These are phyloP conservation scores for Achlya hypogyna DNA, from an alignment of 352 stramenopile species.

Conservation along the genomic window DNA sequence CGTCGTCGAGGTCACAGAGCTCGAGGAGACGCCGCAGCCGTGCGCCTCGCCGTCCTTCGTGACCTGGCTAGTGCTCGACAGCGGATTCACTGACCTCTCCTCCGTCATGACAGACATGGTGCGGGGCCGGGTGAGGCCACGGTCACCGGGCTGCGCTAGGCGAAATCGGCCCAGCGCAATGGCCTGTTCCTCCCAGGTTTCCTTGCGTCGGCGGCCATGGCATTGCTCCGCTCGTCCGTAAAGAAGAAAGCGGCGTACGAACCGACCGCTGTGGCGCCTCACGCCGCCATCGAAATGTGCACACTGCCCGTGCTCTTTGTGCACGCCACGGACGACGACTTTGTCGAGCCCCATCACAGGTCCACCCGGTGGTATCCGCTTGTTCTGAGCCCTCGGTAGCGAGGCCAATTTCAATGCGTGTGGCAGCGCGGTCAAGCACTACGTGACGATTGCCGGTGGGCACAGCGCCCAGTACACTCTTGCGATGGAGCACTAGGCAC, in stretches of 20 bases:
- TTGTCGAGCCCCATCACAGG: slow-evolving; percentile 15
- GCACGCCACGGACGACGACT: slow-evolving; percentile 6
- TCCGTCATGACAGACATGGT: slow-evolving; percentile 17
- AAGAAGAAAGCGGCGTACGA: slow-evolving; percentile 8
- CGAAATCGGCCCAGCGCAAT: neutral
- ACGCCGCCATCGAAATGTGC: neutral
- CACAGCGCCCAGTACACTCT: neutral
- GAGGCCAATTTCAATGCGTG: slow-evolving; percentile 17
- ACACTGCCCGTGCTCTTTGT: slow-evolving; percentile 3
- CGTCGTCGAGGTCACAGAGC: neutral
- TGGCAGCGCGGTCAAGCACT: neutral
- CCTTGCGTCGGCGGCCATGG: slow-evolving; percentile 5
- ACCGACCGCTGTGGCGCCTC: neutral
- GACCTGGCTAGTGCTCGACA: slow-evolving; percentile 14
- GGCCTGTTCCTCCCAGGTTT: slow-evolving; percentile 1
- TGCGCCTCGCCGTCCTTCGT: neutral
- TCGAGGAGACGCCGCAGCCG: neutral
- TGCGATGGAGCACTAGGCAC: neutral
- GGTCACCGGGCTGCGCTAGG: neutral
- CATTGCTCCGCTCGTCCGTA: slow-evolving; percentile 3
- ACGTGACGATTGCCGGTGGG: slow-evolving; percentile 1
- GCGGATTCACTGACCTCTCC: slow-evolving; percentile 1
- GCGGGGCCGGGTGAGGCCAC: neutral
- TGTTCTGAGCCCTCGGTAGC: neutral
- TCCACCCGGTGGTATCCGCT: no score